phyloP scores from a whole-genome alignment of 2,329 filamentous ascomycete genomes.

The Clarireedia hainanense region DNA sequence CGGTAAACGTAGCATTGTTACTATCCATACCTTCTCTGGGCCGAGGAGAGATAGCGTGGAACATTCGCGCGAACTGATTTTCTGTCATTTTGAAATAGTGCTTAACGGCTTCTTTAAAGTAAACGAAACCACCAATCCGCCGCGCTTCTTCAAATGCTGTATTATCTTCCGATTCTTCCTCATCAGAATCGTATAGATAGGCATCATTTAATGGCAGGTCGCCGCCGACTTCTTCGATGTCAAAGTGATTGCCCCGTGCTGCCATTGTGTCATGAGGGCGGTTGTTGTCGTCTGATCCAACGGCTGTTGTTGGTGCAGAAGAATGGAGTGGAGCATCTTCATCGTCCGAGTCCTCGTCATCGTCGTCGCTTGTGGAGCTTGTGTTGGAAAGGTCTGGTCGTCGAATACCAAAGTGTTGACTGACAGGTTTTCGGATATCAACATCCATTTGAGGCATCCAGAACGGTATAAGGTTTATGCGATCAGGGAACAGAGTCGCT shows the following conservation, averaged over 20 bases:
- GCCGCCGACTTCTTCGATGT: constrained; percentile 77
- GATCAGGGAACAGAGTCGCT: constrained; percentile 75
- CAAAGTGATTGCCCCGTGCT: constrained; percentile 41
- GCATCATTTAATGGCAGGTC: constrained; percentile 51
- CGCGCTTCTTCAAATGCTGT: constrained; percentile 73
- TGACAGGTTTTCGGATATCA: constrained; percentile 89
- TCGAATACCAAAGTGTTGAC: constrained; percentile 84
- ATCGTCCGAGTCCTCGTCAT: constrained; percentile 63
- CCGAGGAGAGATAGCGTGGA: constrained; percentile 14
- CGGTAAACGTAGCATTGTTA: constrained; percentile 46
- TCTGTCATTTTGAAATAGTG: constrained; percentile 22
- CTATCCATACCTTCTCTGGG: constrained; percentile 13
- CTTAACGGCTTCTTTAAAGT: constrained; percentile 54
- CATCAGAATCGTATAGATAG: constrained; percentile 86
- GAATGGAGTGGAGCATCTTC: constrained; percentile 26
- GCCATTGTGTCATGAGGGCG: constrained; percentile 17
- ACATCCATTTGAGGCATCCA: constrained; percentile 99
- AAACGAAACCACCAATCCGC: constrained; percentile 67
- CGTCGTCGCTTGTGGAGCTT: constrained; percentile 70
- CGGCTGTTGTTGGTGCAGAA: background rate
- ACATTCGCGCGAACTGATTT: constrained; percentile 10
- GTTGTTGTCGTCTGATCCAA: constrained; percentile 16
- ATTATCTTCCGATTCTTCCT: constrained; percentile 70
- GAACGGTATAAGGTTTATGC: constrained; percentile 86
- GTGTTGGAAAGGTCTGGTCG: constrained; percentile 67